Evolutionary conservation across 805 yeast genomes (phyloP).

Genomic region (Pichia rugopelliculosa): DNA sequence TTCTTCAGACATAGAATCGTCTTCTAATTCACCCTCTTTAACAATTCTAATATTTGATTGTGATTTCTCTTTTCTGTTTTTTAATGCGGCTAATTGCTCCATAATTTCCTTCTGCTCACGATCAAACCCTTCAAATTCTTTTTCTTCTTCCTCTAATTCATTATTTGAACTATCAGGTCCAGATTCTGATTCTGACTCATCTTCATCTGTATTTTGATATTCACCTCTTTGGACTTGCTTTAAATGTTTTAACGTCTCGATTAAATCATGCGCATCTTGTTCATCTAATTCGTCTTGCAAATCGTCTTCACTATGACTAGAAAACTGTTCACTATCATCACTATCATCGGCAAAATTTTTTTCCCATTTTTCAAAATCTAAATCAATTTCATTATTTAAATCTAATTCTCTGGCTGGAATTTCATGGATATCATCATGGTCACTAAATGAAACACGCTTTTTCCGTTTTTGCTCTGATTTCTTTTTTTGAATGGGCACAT

Average conservation of each 20-base stretch:
- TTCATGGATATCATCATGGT: conserved; percentile 13
- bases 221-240: conserved; percentile 14
- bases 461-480: conserved; percentile 4
- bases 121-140: too few species aligned
- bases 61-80: conserved; percentile 20
- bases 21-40: conserved; percentile 16
- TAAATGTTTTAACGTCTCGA: conserved; percentile 10
- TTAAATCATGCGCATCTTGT: conserved; percentile 7
- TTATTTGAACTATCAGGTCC: conserved; percentile 17
- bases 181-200: conserved; percentile 21
- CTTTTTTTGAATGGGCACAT: background rate
- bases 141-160: conserved; percentile 8
- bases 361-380: conserved; percentile 11
- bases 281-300: conserved; percentile 15
- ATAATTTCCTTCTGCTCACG: conserved; percentile 28
- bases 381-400: conserved; percentile 1
- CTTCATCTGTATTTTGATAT: conserved; percentile 1
- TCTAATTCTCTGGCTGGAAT: conserved; percentile 11
- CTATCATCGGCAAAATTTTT: conserved; percentile 9
- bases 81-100: conserved; percentile 36
- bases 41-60: conserved; percentile 7
- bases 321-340: conserved; percentile 9
- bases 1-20: conserved; percentile 13
- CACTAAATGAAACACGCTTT: conserved; percentile 18
- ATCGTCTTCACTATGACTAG: conserved; percentile 8